Conservation (phyloP, 306 rosid species). For the Adenanthera pavonina region DNA sequence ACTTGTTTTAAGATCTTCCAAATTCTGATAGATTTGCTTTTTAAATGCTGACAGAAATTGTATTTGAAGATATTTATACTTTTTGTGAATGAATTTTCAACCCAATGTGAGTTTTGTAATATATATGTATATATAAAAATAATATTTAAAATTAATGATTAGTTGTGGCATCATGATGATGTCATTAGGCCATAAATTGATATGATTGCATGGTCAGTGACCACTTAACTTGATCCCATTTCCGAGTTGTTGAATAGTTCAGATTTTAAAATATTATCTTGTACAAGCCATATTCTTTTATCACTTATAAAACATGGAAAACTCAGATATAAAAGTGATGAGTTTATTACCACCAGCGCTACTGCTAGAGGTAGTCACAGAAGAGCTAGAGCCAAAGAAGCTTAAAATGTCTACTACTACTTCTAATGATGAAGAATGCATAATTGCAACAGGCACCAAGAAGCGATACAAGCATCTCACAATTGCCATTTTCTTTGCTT, state of each 20-base stretch:
- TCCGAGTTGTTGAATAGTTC: constrained; percentile 45
- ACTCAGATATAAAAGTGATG: constrained; percentile 48
- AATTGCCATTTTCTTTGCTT: constrained; percentile 86
- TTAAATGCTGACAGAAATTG: constrained; percentile 10
- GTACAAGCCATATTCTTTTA: constrained; percentile 32
- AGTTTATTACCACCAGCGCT: constrained; percentile 49
- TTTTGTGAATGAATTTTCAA: constrained; percentile 14
- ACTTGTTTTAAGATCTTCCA: background rate
- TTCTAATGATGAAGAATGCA: constrained; percentile 67
- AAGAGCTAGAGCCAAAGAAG: constrained; percentile 68
- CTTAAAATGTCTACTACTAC: constrained; percentile 89
- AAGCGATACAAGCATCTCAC: constrained; percentile 82
- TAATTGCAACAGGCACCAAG: constrained; percentile 42
- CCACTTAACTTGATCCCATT: constrained; percentile 33
- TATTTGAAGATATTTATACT: constrained; percentile 13
- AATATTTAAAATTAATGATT: constrained; percentile 33
- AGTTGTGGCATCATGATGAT: constrained; percentile 41
- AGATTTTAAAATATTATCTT: constrained; percentile 39
- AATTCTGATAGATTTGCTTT: constrained; percentile 1
- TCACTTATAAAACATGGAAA: constrained; percentile 62
- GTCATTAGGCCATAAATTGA: constrained; percentile 39
- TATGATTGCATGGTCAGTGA: constrained; percentile 41
- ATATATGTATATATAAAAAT: background rate
- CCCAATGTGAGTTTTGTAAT: constrained; percentile 7
- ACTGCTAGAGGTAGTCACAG: constrained; percentile 34